A percentile compares a stretch with the other conserved stretches of the same genome.
These are phyloP conservation scores for Pythium rhizo-oryzae DNA, from an alignment of 352 stramenopile species.

Conservation along the genomic window DNA sequence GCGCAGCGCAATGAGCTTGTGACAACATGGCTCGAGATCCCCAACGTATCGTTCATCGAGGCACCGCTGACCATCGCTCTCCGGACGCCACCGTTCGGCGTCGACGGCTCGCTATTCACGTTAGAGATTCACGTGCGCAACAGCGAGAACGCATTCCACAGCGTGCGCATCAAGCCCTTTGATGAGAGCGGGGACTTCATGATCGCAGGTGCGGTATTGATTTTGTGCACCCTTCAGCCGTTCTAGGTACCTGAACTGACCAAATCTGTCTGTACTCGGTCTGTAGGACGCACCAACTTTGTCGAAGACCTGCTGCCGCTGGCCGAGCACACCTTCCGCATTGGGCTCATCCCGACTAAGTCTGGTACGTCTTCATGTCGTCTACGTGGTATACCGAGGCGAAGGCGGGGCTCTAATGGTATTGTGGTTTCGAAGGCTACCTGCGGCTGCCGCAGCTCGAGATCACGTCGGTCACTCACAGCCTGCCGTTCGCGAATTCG, in stretches of 20 bases:
- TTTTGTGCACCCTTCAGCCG: not conserved
- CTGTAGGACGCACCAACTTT: constrained; percentile 62
- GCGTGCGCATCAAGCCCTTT: constrained; percentile 67
- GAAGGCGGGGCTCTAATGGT: constrained; percentile 9
- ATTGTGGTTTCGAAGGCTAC: constrained; percentile 41
- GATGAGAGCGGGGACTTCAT: constrained; percentile 78
- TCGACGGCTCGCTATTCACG: constrained; percentile 58
- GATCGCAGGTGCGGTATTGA: constrained; percentile 50
- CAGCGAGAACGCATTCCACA: constrained; percentile 74
- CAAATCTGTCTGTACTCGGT: not conserved
- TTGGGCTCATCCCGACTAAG: constrained; percentile 80
- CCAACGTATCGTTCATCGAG: constrained; percentile 69
- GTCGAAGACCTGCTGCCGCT: constrained; percentile 77
- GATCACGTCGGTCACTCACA: constrained; percentile 77
- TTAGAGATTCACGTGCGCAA: constrained; percentile 70
- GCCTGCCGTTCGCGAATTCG: constrained; percentile 59
- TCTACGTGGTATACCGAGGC: too few species aligned
- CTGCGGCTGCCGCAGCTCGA: constrained; percentile 70
- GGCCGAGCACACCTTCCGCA: constrained; percentile 60
- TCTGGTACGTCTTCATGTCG: constrained; percentile 44
- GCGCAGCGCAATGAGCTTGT: constrained; percentile 53
- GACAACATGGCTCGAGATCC: constrained; percentile 64
- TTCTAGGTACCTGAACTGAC: not conserved
- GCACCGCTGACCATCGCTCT: constrained; percentile 67
- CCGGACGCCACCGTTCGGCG: constrained; percentile 66